Evolutionary conservation across 495 filamentous ascomycete species (phyloP).

Genomic region (Usnea hakonensis): DNA sequence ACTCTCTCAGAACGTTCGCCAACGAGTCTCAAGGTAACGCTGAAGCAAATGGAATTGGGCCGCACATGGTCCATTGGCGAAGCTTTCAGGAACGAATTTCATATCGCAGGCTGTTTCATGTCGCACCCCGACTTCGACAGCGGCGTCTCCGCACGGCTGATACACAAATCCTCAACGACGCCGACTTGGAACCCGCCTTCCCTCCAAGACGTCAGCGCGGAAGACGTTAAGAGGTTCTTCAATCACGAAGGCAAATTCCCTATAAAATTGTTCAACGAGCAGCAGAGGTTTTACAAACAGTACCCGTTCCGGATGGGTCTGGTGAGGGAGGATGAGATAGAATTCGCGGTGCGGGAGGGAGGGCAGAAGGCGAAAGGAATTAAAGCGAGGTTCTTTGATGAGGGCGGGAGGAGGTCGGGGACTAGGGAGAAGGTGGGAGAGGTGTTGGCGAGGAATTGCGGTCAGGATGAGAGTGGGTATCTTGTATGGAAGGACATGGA

Average conservation of each 20-base stretch:
- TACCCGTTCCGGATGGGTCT: constrained; percentile 69
- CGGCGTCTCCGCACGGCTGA: constrained; percentile 70
- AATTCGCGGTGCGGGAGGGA: constrained; percentile 40
- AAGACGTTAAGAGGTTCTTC: constrained; percentile 56
- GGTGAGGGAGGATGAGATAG: constrained; percentile 65
- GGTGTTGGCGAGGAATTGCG: constrained; percentile 46
- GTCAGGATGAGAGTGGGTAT: constrained; percentile 20
- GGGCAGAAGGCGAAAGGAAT: constrained; percentile 35
- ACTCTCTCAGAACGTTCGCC: constrained; percentile 70
- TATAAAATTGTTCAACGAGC: constrained; percentile 45
- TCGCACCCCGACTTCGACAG: constrained; percentile 74
- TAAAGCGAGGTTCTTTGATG: constrained; percentile 40
- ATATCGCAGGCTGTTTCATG: constrained; percentile 80
- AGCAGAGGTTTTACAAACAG: constrained; percentile 43
- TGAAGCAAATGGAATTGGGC: constrained; percentile 71
- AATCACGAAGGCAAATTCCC: constrained; percentile 33
- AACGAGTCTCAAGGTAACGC: constrained; percentile 72
- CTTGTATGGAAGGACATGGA: constrained; percentile 23
- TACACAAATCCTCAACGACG: constrained; percentile 51
- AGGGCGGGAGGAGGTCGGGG: constrained; percentile 44
- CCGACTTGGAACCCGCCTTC: constrained; percentile 66
- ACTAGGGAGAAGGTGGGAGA: constrained; percentile 49
- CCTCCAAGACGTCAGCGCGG: constrained; percentile 50
- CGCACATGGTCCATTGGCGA: constrained; percentile 65
- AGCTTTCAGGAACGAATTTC: constrained; percentile 75